Base-by-base conservation (phyloP, 164 flowering plant genomes). In the Macadamia integrifolia region DNA sequence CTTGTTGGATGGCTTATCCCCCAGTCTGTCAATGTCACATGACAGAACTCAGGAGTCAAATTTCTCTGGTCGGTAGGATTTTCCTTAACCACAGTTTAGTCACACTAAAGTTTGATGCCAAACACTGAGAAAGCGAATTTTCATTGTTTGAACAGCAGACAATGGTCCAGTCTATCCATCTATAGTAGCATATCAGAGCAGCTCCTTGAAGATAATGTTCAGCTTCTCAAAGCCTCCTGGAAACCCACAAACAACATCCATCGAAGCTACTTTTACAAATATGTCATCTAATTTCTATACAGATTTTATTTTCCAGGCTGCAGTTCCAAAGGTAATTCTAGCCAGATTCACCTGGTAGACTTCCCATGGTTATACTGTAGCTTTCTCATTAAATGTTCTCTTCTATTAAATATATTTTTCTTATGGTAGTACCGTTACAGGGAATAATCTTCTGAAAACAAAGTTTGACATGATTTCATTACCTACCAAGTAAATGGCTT, bases 261-360 rank as follows among this genome's bases (percentile, higher is more conserved):
- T 94, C 67, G 76, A 82, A 66, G 97, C 99, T 67, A 86, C 83
- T 15, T 92, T 92, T 71, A 78, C 79, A 50, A 94, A 94, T 77
- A 66, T 82, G 80, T 83, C 98, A 18, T 67, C 92, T 10, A 77
- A 83, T 75, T 60, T 58, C 59, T 90, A 74, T 66, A 80, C 90
- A 12, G 85, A 94, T 79, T 88, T 94, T 68, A 62, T 92, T 65
- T 94, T 94, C 79, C 98, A 90, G 80, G 99, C 99, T 17, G 99
- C 99, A 65, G 99, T 94, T 71, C 99, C 99, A 17, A 94, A 94
- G 98, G 99, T 94, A 84, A 80, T 11, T 11, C 50, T 46, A 46
- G 13, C 1, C 50, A 46, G 9, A 11, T 11, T 46, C 50, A 8
- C 12, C 50, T 46, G 50, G 7, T 46, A 46, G 50, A 46, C 50